These are phyloP conservation scores for Cordyceps pruinosa DNA, from an alignment of 2,329 filamentous ascomycete genomes.

Conservation along the genomic window DNA sequence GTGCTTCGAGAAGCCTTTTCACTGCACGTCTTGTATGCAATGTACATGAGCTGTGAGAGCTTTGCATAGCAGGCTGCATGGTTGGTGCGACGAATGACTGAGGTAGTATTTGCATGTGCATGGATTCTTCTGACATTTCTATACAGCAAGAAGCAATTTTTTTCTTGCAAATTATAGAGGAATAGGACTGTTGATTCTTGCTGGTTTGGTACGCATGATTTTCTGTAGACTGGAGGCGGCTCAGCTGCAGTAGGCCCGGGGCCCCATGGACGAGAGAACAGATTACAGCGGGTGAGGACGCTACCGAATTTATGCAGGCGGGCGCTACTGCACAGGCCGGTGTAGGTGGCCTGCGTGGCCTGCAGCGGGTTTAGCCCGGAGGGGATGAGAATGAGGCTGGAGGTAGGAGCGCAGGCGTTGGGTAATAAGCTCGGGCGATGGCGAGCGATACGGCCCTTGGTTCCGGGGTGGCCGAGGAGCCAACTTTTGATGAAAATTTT, in stretches of 20 bases:
- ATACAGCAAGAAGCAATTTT: too few relatives aligned
- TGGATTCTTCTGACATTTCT: too few relatives aligned
- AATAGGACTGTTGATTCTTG: neutral
- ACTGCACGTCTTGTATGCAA: neutral
- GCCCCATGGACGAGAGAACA: too few relatives aligned
- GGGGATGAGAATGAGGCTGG: neutral
- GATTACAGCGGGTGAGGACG: neutral
- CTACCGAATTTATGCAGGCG: too few relatives aligned
- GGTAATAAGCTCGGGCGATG: neutral
- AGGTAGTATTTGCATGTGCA: neutral
- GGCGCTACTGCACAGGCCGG: neutral
- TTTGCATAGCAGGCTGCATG: neutral
- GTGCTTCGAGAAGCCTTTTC: conserved; percentile 2
- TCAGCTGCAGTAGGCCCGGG: neutral
- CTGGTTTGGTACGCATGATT: neutral
- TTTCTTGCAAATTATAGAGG: neutral
- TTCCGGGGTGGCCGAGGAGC: neutral
- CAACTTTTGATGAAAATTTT: neutral
- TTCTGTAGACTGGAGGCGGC: neutral
- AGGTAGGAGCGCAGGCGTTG: neutral
- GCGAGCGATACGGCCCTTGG: neutral
- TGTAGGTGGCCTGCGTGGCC: neutral
- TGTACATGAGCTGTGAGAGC: neutral
- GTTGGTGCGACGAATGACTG: neutral
- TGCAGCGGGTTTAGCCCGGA: conserved; percentile 6